Conservation (phyloP, 2,329 filamentous ascomycete species). For the Cucurbitaria berberidis region DNA sequence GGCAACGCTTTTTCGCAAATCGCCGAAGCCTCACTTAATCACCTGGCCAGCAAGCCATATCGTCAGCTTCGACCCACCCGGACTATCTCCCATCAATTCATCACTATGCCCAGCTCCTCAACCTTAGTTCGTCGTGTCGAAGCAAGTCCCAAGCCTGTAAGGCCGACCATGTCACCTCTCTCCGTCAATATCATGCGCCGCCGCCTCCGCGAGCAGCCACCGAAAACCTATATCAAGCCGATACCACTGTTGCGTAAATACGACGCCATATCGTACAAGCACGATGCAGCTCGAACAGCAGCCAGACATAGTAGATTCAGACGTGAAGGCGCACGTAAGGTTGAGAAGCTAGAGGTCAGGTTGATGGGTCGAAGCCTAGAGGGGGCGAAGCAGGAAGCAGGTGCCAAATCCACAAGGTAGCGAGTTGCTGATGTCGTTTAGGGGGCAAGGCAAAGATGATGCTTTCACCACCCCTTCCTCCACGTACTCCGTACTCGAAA, state of each 20-base stretch:
- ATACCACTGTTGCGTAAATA: constrained; percentile 5
- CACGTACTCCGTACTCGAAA: too few species aligned
- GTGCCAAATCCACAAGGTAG: too few species aligned
- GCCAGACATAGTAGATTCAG: constrained; percentile 8
- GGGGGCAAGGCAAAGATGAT: too few species aligned
- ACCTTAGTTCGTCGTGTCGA: background rate
- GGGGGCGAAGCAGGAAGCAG: too few species aligned
- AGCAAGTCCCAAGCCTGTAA: background rate
- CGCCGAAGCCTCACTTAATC: background rate
- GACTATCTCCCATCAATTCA: constrained; percentile 4
- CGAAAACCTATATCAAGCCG: background rate
- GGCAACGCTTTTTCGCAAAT: background rate
- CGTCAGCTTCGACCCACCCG: background rate
- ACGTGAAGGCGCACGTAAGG: constrained; percentile 5
- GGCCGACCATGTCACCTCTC: constrained; percentile 3
- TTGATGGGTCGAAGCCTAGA: too few species aligned
- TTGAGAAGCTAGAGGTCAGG: constrained; percentile 4
- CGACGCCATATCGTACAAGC: constrained; percentile 5
- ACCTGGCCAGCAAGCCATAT: background rate
- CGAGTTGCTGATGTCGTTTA: too few species aligned
- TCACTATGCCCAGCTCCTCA: background rate
- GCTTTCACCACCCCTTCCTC: too few species aligned
- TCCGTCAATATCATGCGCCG: constrained; percentile 3
- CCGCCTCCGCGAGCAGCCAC: background rate
- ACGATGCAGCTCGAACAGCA: constrained; percentile 1